Base-by-base conservation (phyloP, 2,329 filamentous ascomycete species). In the Fusarium floridanum region DNA sequence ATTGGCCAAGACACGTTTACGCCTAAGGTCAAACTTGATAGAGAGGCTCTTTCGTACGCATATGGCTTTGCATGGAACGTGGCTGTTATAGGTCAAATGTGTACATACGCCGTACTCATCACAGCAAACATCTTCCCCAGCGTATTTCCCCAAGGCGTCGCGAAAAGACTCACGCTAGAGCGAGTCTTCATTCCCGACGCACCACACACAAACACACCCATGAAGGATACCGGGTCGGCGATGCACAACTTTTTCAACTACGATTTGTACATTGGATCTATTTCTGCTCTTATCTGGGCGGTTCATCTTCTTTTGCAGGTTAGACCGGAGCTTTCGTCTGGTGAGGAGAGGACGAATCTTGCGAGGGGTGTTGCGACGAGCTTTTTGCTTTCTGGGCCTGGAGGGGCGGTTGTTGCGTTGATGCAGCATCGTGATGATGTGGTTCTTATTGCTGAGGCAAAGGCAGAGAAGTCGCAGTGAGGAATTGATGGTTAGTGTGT, bases 51-150 rank as follows among this genome's bases (percentile, higher is more conserved):
- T 12, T 68, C 74, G 29, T 64, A 75, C 27, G 76, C 73, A 0
- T 80, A 80, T 20, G 64, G 76, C 0, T 80, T 80, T 12, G 78
- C 79, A 0, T 78, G 79, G 71, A 77, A 76, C 22, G 37, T 74
- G 1, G 79, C 77, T 17, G 79, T 80, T 2, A 55, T 68, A 1
- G 70, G 69, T 2, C 79, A 80, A 20, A 71, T 80, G 53, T 37
- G 64, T 2, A 80, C 78, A 1, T 69, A 73, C 24, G 68, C 59
- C 0, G 64, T 73, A 2, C 61, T 80, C 0, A 29, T 74, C 14
- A 57, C 71, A 5, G 68, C 68, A 8, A 55, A 22, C 2, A 11
- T 75, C 10, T 16, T 64, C 1, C 76, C 78, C 1, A 59, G 45
- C 0, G 8, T 76, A 16, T 77, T 79, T 6, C 78, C 78, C 1